Base-by-base conservation (phyloP, 257 asterid species). In the Pogostemon cablin region DNA sequence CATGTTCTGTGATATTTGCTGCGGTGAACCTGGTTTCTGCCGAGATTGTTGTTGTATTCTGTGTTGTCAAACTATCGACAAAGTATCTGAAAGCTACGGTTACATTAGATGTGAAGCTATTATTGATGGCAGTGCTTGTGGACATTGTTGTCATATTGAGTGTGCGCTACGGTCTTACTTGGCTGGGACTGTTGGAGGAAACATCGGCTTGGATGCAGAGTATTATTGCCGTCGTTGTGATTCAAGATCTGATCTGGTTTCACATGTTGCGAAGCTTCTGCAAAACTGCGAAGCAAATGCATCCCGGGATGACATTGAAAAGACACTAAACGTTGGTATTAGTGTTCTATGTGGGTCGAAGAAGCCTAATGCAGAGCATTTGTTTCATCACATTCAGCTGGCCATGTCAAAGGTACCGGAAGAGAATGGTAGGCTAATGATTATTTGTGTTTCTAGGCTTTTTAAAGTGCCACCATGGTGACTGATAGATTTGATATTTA, bases 161-260 rank as follows among this genome's bases (percentile, higher is more conserved):
- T 93, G 97, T 69, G 96, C 87, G 69, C 75, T 90, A n/a, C 86
- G 96, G 48, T 90, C 95, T 75, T 83, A 78, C 79, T 60, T 90
- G 90, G 92, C 96, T 37, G 97, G 98, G 72, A 87, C 95, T 17
- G 89, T 89, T 37, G 92, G 92, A 68, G 96, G 97, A 69, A 81
- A 79, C 78, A 87, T 90, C 12, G 87, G 89, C 60, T 66, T 93
- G 81, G 96, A 93, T 79, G 89, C 96, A 1, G 96, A 91, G 76
- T 89, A 88, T 64, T 87, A 80, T 78, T 93, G 98, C 38, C 87
- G 96, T 17, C 87, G 95, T 12, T 93, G 98, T 82, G 97, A 91
- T 80, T 86, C 95, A 3, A 91, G 78, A 75, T 79, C 90, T 4
- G 93, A 87, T 75, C 83, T 93, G 44, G 82, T 90, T 76, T 69